These are phyloP conservation scores for Skeletonema grethae DNA, from an alignment of 108 stramenopile species.

Conservation along the genomic window DNA sequence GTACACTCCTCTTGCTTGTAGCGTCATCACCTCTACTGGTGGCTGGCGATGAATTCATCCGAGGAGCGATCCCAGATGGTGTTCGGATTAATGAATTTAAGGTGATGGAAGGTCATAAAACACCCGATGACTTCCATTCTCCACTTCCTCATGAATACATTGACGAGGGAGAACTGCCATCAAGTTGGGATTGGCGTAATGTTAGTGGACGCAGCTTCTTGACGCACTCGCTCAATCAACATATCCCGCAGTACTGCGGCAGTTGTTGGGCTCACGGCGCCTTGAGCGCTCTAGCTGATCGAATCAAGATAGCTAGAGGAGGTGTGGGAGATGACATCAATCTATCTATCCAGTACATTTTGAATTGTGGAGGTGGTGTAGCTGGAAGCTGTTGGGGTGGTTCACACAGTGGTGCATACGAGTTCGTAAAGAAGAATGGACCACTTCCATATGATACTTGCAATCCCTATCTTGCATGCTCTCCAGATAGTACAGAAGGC, in stretches of 20 bases:
- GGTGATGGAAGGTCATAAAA: neutral
- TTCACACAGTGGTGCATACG: conserved; percentile 50
- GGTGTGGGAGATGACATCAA: conserved; percentile 62
- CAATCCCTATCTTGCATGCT: conserved; percentile 87
- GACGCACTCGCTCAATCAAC: conserved; percentile 72
- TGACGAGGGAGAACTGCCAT: neutral
- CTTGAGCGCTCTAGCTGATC: conserved; percentile 79
- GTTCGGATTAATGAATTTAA: conserved; percentile 1
- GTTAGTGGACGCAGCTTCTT: neutral
- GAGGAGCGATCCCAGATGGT: neutral
- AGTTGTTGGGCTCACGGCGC: conserved; percentile 96
- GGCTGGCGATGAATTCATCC: neutral
- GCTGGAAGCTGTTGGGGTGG: conserved; percentile 93
- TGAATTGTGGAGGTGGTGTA: conserved; percentile 84
- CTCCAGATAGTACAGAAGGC: conserved; percentile 64
- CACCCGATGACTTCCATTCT: neutral
- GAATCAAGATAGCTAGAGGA: conserved; percentile 90
- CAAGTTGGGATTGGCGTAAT: conserved; percentile 1
- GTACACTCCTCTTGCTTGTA: neutral
- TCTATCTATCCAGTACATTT: conserved; percentile 50
- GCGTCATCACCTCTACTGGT: neutral
- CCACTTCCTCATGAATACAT: neutral
- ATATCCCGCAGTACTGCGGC: conserved; percentile 84
- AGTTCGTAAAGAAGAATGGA: conserved; percentile 72
- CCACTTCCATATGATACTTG: conserved; percentile 58